Conservation (phyloP, 257 asterid genomes). For the Vinca minor region DNA sequence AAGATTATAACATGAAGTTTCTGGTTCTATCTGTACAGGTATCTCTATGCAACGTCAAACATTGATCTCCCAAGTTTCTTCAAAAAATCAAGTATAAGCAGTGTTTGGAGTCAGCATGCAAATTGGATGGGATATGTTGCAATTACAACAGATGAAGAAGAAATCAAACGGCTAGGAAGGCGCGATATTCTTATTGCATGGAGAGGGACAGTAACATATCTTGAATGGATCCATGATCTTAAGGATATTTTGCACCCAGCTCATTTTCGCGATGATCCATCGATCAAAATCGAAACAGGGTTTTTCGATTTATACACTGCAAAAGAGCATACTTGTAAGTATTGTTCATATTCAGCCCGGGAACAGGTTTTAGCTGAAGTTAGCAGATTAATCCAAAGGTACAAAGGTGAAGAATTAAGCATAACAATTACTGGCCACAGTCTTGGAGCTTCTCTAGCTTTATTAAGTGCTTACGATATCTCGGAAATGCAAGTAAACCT, state of each 20-base stretch:
- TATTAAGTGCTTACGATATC: slow-evolving; percentile 60
- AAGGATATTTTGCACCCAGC: slow-evolving; percentile 67
- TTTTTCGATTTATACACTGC: slow-evolving; percentile 66
- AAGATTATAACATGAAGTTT: no score
- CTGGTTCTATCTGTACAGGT: no score
- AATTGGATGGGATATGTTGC: slow-evolving; percentile 89
- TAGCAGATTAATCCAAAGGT: slow-evolving; percentile 48
- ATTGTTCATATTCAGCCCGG: slow-evolving; percentile 53
- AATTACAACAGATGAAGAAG: slow-evolving; percentile 44
- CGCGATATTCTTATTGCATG: slow-evolving; percentile 64
- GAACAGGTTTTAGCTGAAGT: slow-evolving; percentile 66
- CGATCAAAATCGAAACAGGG: slow-evolving; percentile 62
- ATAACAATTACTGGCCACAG: slow-evolving; percentile 74
- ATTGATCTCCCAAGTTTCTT: slow-evolving; percentile 68
- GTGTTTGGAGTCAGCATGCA: slow-evolving; percentile 71
- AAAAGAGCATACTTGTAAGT: slow-evolving; percentile 43
- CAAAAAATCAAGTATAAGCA: slow-evolving; percentile 36
- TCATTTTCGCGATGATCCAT: slow-evolving; percentile 55
- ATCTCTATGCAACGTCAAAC: slow-evolving; percentile 61
- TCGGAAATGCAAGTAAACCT: slow-evolving; percentile 50
- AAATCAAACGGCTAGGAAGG: slow-evolving; percentile 55
- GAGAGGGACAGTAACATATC: slow-evolving; percentile 82
- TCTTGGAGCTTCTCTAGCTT: slow-evolving; percentile 68
- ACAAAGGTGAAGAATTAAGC: slow-evolving; percentile 52
- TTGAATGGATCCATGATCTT: slow-evolving; percentile 77